Conservation (phyloP, 306 rosid genomes). For the Gynostemma pentaphyllum region DNA sequence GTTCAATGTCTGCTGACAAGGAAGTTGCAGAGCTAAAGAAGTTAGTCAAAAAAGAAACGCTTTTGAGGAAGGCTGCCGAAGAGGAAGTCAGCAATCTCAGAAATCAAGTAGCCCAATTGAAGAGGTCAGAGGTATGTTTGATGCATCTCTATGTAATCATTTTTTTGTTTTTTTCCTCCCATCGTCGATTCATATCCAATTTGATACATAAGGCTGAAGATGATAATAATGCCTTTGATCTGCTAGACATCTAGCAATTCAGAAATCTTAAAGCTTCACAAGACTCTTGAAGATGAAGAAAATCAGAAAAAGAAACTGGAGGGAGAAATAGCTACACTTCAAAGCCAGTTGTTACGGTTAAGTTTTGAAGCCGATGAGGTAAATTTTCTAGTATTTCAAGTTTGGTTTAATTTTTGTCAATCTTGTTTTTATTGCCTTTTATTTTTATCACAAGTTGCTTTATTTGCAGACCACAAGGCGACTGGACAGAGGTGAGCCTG, state of each 20-base stretch:
- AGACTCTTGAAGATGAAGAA: conserved; percentile 60
- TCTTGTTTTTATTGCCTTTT: neutral
- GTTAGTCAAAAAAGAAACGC: conserved; percentile 54
- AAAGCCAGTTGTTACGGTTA: conserved; percentile 73
- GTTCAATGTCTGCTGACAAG: conserved; percentile 15
- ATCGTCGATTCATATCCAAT: neutral
- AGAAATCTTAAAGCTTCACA: conserved; percentile 59
- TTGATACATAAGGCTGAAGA: neutral
- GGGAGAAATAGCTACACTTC: conserved; percentile 76
- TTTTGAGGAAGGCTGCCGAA: conserved; percentile 69
- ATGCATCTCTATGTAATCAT: conserved; percentile 15
- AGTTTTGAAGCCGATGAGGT: conserved; percentile 87
- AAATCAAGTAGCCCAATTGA: conserved; percentile 54
- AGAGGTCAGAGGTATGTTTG: conserved; percentile 71
- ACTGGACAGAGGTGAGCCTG: conserved; percentile 41
- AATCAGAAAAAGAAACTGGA: conserved; percentile 66
- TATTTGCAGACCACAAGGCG: conserved; percentile 52
- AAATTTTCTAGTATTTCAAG: conserved; percentile 11
- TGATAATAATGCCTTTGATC: conserved; percentile 13
- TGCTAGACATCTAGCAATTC: conserved; percentile 52
- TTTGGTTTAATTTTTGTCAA: neutral
- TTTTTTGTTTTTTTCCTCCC: conserved; percentile 11
- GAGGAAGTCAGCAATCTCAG: conserved; percentile 62
- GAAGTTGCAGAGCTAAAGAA: conserved; percentile 65
- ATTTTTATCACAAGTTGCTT: neutral